Evolutionary conservation across 179 eudicot genomes (phyloP), one percentile per base, ranked within the genome.

Genomic region (Silene vulgaris): DNA sequence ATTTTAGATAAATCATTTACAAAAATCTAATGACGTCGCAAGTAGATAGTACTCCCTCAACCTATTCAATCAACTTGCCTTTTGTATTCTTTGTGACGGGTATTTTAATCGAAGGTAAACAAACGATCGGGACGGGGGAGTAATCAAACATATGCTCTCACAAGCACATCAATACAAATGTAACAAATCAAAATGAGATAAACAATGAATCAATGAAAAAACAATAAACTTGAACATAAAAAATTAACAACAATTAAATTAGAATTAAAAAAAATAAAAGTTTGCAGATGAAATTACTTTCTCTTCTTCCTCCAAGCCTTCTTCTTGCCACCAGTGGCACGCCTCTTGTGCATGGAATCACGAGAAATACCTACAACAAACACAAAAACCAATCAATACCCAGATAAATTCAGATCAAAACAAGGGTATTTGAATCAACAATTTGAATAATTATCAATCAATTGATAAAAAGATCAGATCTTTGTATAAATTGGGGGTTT

Each of bases 301-400:
- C 92, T 52, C 89, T 90, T 90, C 90, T 90, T 90, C 87, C 96
- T 89, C 96, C 92, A 90, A 0, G 92, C 89, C 85, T 90, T 90
- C 89, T 90, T 86, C 88, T 90, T 90, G 62, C 96, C 96, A 37
- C 90, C 96, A 86, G 92, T 90, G 80, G 92, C 95, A 84, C 90
- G 95, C 73, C 95, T 85, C 89, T 90, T 90, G 90, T 90, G 95
- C 90, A 90, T 88, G 32, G 92, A 89, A 84, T 90, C 96, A 73
- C 96, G 87, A 45, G 90, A 88, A 32, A 90, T 90, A 85, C 94
- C 94, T 89, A 17, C 26, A 8, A 45, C 8, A 8, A 37, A 35
- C 13, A 16, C 56, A 64, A 14, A n/a, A 56, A 14, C 60, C 17
- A 14, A 56, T 56, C 60, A 56, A 56, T 23, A 32, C 68, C 64